Evolutionary conservation across 2,329 filamentous ascomycete species (phyloP), one percentile per base, ranked within the genome.

Genomic region (Ramichloridium luteum): DNA sequence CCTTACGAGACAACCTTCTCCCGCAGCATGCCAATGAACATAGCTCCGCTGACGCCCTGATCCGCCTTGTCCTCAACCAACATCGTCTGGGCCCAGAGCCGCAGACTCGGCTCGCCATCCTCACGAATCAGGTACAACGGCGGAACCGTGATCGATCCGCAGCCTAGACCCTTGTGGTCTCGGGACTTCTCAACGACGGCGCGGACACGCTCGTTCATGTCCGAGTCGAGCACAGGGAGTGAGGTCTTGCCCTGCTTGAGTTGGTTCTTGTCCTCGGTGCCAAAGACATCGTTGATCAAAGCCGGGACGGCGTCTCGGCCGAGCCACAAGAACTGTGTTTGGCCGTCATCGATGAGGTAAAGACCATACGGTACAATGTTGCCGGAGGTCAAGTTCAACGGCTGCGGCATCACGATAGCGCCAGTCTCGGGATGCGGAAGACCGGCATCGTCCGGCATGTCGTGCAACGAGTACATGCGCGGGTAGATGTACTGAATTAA

Each of bases 281-380:
- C 88, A 55, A 98, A 98, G 4, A 96, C 88, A 49, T 98, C 90
- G 31, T 70, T 60, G 25, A 96, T 66, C 17, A 98, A 70, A 52
- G 93, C 84, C 1, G 85, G 84, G 16, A 98, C 84, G 1, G 88
- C 80, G 45, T 98, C 88, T 20, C 86, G 77, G 10, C 90, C 90
- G 13, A 96, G 71, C 90, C 90, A 98, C 28, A 98, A 62, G 69
- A 98, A 98, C 56, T 98, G 90, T 4, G 84, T 94, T 59, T 94
- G 88, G 3, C 86, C 86, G 51, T 98, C 90, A 49, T 98, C 90
- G 48, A 98, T 90, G 36, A 98, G 71, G 58, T 98, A 98, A 12
- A 98, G 65, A 16, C 90, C 90, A 52, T 92, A 93, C 1, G 85
- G 73, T 3, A 84, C 82, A 30, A 98, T 72, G 28, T 80, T 74